Evolutionary conservation across 768 basidiomycete species (phyloP).

Genomic region (Exsudoporus frostii): DNA sequence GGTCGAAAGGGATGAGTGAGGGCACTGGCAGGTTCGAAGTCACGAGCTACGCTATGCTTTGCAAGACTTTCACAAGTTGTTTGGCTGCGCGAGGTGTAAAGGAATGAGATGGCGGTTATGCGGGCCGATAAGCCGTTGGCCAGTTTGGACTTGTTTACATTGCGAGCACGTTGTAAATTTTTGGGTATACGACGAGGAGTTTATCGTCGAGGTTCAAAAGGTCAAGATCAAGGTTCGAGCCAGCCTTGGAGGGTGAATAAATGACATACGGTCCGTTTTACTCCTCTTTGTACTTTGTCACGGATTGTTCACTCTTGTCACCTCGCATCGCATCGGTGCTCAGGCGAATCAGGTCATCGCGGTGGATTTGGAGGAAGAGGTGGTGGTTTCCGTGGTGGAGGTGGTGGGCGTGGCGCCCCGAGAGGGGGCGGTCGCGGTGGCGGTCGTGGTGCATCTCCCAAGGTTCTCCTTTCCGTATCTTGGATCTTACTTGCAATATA

Average conservation of each 20-base stretch:
- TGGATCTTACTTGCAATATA: constrained; percentile 4
- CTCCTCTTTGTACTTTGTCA: background rate
- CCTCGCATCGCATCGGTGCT: background rate
- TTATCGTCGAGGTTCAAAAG: background rate
- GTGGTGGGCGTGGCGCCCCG: constrained; percentile 37
- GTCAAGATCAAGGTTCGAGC: constrained; percentile 14
- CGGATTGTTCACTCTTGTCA: background rate
- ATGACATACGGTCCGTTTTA: constrained; percentile 36
- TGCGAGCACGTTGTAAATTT: constrained; percentile 5
- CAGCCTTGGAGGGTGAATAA: constrained; percentile 14
- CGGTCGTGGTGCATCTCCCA: constrained; percentile 33
- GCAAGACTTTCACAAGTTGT: background rate
- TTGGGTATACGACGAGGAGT: background rate
- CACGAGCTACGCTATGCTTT: background rate
- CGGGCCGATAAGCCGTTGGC: background rate
- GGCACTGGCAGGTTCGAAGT: too few species aligned
- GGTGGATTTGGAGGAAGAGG: constrained; percentile 59
- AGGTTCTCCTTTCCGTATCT: background rate
- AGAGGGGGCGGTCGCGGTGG: constrained; percentile 42
- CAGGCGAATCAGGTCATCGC: constrained; percentile 69
- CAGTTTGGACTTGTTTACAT: constrained; percentile 17
- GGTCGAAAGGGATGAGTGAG: too few species aligned
- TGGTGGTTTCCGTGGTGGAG: constrained; percentile 38
- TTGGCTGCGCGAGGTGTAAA: background rate
- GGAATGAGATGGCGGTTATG: background rate